Percentiles rank a stretch among this genome's conserved stretches.
phyloP scores from a whole-genome alignment of 2,329 filamentous ascomycete species.

The Colletotrichum horii region DNA sequence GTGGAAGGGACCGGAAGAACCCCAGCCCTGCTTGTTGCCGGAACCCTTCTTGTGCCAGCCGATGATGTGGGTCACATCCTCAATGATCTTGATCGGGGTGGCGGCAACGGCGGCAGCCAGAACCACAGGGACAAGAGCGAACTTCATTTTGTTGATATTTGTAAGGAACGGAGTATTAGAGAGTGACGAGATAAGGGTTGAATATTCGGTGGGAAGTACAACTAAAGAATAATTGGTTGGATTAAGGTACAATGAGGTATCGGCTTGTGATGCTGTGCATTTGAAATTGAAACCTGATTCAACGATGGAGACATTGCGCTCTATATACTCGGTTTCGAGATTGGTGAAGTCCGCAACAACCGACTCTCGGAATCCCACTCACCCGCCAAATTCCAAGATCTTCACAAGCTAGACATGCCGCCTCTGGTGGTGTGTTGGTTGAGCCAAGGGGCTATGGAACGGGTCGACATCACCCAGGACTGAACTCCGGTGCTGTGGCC shows the following conservation, averaged over 20 bases:
- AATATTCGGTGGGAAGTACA: neutral
- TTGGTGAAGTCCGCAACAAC: neutral
- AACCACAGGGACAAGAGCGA: neutral
- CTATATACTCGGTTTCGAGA: neutral
- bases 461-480: neutral
- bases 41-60: slow-evolving; percentile 24
- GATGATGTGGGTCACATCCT: neutral
- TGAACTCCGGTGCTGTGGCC: neutral
- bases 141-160: slow-evolving; percentile 1
- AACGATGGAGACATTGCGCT: neutral
- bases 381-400: neutral
- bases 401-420: neutral
- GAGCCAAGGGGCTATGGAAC: neutral
- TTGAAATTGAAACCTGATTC: neutral
- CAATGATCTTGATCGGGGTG: neutral
- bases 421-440: neutral
- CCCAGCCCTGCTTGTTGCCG: slow-evolving; percentile 2
- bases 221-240: accelerated
- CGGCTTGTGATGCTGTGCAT: too few species aligned
- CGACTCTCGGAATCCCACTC: neutral
- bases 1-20: slow-evolving; percentile 27
- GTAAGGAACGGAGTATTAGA: neutral
- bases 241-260: neutral
- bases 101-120: slow-evolving; percentile 1
- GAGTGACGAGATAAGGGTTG: accelerated